phyloP scores from a whole-genome alignment of 768 basidiomycete species.

The Pluteus cervinus region DNA sequence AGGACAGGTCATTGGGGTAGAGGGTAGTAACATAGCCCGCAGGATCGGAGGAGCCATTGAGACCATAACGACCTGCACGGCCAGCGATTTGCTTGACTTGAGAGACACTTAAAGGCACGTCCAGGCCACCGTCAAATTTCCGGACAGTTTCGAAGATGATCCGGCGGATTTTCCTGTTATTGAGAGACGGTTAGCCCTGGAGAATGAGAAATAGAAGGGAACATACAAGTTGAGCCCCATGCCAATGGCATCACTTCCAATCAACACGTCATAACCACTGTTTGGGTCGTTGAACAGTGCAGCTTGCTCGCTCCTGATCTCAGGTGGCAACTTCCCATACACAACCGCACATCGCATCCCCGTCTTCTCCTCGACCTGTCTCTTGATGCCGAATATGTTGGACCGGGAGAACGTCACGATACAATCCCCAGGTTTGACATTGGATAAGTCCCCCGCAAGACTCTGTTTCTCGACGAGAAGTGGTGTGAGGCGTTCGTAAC shows the following conservation, averaged over 20 bases:
- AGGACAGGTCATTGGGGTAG: conserved; percentile 51
- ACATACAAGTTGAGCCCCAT: conserved; percentile 96
- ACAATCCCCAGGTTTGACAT: conserved; percentile 80
- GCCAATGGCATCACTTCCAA: conserved; percentile 93
- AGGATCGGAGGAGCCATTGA: conserved; percentile 29
- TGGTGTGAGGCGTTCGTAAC: conserved; percentile 87
- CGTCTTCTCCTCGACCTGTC: conserved; percentile 61
- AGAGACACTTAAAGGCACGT: conserved; percentile 52
- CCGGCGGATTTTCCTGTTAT: conserved; percentile 79
- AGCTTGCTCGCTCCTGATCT: conserved; percentile 89
- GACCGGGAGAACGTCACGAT: conserved; percentile 79
- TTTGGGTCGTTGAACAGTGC: conserved; percentile 81
- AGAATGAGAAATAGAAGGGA: conserved; percentile 3
- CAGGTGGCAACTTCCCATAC: conserved; percentile 89
- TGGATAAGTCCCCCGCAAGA: conserved; percentile 52
- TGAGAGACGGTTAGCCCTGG: not conserved
- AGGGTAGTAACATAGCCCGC: conserved; percentile 75
- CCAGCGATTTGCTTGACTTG: conserved; percentile 94
- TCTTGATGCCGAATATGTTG: conserved; percentile 73
- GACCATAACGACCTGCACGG: conserved; percentile 84
- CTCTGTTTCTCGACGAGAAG: conserved; percentile 62
- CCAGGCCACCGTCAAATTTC: conserved; percentile 55
- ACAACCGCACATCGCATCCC: conserved; percentile 84
- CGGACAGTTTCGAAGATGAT: conserved; percentile 67
- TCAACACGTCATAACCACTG: conserved; percentile 82